Evolutionary conservation across 345 rosid genomes (phyloP), one percentile per base, ranked within the genome.

Genomic region (Moricandia arvensis): DNA sequence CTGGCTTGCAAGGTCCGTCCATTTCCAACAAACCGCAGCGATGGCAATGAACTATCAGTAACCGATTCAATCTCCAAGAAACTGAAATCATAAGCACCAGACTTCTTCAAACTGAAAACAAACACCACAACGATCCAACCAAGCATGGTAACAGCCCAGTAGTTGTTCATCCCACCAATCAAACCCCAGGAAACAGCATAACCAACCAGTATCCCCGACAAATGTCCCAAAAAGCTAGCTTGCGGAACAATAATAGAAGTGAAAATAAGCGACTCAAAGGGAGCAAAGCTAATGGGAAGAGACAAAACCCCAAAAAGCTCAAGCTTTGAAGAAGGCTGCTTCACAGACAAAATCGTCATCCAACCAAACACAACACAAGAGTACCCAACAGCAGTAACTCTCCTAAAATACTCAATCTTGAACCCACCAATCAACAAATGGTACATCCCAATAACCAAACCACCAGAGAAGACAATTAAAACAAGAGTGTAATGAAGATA

Each of bases 361-460:
- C 97, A 95, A 60, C 97, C 99, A 63, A 95, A 95, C 13, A 92
- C 99, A 80, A 95, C 99, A 63, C 99, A 91, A 67, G 99, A 95
- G 80, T 95, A 95, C 2, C 99, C 99, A 66, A 95, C 99, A 70
- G 98, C 97, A 0, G 96, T 92, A 74, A 95, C 98, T 69, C 99
- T 87, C 62, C 88, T 75, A 59, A 95, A 95, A 86, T 92, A 90
- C 31, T 90, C 97, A 6, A 95, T 15, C 83, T 92, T 92, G 73
- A 95, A 92, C 51, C 83, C 84, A 21, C 78, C 87, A 63, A 95
- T 92, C 64, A 95, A 54, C 41, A 92, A n/a, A 83, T 85, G 94
- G 68, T 92, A 95, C 79, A 89, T 80, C 41, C 89, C 98, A 80
- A 95, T 73, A 9, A 90, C 97, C 21, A 95, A 82, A 45, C 82